Base-by-base conservation (phyloP, 495 filamentous ascomycete genomes). In the Articulospora tetracladia region DNA sequence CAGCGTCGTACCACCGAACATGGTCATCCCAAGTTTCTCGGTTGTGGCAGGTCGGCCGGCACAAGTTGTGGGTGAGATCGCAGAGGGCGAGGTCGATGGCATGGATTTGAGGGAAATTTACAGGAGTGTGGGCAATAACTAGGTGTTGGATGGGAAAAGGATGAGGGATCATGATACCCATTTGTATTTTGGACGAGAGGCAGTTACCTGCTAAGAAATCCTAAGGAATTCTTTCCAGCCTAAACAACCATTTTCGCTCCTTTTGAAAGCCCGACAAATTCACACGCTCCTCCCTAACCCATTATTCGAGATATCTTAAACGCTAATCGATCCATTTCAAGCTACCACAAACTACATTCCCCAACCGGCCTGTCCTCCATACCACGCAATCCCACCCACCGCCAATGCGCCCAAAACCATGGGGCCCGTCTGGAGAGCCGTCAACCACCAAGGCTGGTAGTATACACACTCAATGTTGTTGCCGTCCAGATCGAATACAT, bases 11-110 rank as follows among this genome's bases (percentile, higher is more conserved):
- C 89, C 94, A 8, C 77, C 85, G 17, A 88, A 89, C 57, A 97
- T 95, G 86, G 91, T 97, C 13, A 89, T 98, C 61, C 91, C 92
- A 28, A 90, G 89, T 68, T 93, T 90, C 73, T 88, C 82, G 66
- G 81, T 97, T 46, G 92, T 98, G 19, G 91, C 85, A 0, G 92
- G 93, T 0, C 77, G 84, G 66, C 92, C 92, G 2, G 93, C 86
- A 3, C 76, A 89, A 50, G 88, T 96, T 58, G 83, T 96, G 7
- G 93, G 89, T 17, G 92, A 97, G 73, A 80, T 95, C 1, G 88
- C 88, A 1, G 92, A 96, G 69, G 93, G 91, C 1, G 83, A 79
- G 0, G 73, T 79, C 58, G 84, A 87, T 36, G 77, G 77, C 1
- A 80, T 86, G 53, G 83, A 86, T 70, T 70, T 84, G 68, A 74